Base-by-base conservation (phyloP, 1,284 basidiomycete genomes). In the Athelia psychrophila region DNA sequence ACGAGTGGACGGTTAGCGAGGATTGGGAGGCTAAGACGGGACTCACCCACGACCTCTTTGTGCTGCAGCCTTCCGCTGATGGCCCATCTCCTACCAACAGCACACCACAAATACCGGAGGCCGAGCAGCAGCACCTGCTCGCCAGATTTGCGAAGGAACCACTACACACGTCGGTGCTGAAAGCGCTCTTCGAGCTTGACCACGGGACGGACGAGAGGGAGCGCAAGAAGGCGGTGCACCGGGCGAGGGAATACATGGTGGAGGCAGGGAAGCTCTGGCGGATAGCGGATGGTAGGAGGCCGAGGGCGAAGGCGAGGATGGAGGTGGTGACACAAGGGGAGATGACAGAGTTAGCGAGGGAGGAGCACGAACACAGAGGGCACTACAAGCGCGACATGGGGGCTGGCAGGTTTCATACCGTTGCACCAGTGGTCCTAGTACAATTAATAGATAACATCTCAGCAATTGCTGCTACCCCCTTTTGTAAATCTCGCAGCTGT, bases 361-460 rank as follows among this genome's bases (percentile, higher is more conserved):
- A 53, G 15, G 47, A 57, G 20, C 69, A 69, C 27, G 40, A 47
- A 2, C 38, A 54, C 1, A 54, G 56, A 8, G 68, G 68, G 1
- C 69, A 73, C 48, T 68, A 56, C 53, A 59, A 60, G 6, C 50
- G 64, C 1, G 68, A 73, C 48, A 48, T 51, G 8, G 56, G 20
- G 71, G 68, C 2, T 35, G 68, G 70, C 0, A 65, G 67, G 1
- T 66, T 59, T 55, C 53, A 59, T 2, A 68, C 57, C 6, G 20
- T 70, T 0, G 60, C 61, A 0, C 35, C 69, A 2, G 66, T 58
- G 47, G 42, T 69, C n/a, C n/a, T n/a, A n/a, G n/a, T n/a, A n/a
- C n/a, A n/a, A n/a, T n/a, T n/a, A n/a, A n/a, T n/a, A n/a, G n/a
- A n/a, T n/a, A n/a, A n/a, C n/a, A n/a, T n/a, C n/a, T n/a, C n/a